Evolutionary conservation across 2,329 filamentous ascomycete species (phyloP).

Genomic region (Penicillium capsulatum): DNA sequence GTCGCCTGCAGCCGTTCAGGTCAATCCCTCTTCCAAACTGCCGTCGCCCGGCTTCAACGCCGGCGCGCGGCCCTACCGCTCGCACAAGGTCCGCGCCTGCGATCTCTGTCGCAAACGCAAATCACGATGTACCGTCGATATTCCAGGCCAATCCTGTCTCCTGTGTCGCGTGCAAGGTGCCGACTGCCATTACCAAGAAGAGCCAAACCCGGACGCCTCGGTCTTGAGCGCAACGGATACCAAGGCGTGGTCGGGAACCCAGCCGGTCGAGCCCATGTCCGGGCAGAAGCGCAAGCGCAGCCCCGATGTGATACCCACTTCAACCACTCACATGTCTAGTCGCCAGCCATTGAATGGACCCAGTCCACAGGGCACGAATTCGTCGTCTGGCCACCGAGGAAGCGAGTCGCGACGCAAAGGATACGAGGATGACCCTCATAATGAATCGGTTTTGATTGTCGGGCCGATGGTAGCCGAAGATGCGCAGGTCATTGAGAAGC

Average conservation of each 20-base stretch:
- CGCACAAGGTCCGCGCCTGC: slow-evolving; percentile 59
- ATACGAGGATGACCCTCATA: slow-evolving; percentile 36
- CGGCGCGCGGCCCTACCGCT: slow-evolving; percentile 55
- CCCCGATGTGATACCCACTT: slow-evolving; percentile 25
- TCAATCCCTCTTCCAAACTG: slow-evolving; percentile 31
- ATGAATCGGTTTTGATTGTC: slow-evolving; percentile 53
- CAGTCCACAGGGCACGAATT: slow-evolving; percentile 23
- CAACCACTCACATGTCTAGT: slow-evolving; percentile 13
- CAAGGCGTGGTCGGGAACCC: slow-evolving; percentile 28
- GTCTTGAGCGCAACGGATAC: slow-evolving; percentile 25
- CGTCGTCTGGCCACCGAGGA: slow-evolving; percentile 25
- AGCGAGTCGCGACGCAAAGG: slow-evolving; percentile 32
- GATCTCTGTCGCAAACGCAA: slow-evolving; percentile 58
- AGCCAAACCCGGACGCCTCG: slow-evolving; percentile 25
- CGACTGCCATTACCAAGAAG: slow-evolving; percentile 54
- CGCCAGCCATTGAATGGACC: slow-evolving; percentile 23
- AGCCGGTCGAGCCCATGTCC: slow-evolving; percentile 21
- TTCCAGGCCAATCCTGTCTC: slow-evolving; percentile 51
- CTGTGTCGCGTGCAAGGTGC: slow-evolving; percentile 57
- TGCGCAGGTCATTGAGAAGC: slow-evolving; percentile 58
- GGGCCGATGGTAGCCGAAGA: slow-evolving; percentile 58
- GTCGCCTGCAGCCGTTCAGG: slow-evolving; percentile 30
- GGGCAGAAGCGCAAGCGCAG: slow-evolving; percentile 38
- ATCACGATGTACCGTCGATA: slow-evolving; percentile 58
- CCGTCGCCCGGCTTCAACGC: slow-evolving; percentile 38